These are phyloP conservation scores for Blastocystis sp. DNA, from an alignment of 352 stramenopile genomes.

Conservation along the genomic window DNA sequence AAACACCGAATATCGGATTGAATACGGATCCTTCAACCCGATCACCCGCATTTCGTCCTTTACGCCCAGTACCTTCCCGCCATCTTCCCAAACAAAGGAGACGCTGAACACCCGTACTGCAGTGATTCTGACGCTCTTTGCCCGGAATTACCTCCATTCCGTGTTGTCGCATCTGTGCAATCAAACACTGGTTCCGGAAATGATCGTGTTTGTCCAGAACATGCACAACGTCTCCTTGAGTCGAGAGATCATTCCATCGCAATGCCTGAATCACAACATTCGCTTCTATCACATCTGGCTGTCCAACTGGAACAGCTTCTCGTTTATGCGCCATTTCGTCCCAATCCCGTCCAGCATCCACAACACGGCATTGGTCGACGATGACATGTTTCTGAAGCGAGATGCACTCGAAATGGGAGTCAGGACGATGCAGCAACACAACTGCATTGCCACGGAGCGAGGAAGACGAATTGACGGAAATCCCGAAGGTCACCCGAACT, in stretches of 20 bases:
- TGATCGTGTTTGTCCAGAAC: slow-evolving; percentile 57
- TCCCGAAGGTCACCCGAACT: slow-evolving; percentile 16
- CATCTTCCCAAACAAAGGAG: too few relatives aligned
- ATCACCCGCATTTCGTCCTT: background rate
- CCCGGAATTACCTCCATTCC: background rate
- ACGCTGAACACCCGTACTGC: background rate
- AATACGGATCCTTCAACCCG: background rate
- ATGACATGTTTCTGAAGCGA: slow-evolving; percentile 27
- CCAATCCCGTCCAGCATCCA: background rate
- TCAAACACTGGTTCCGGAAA: background rate
- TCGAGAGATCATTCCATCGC: background rate
- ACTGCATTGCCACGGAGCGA: slow-evolving; percentile 15
- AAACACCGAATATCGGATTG: background rate
- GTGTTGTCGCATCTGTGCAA: slow-evolving; percentile 20
- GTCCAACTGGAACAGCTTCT: slow-evolving; percentile 61
- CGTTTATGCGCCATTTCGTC: slow-evolving; percentile 35
- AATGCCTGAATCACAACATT: background rate
- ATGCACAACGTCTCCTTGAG: background rate
- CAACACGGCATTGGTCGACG: slow-evolving; percentile 16
- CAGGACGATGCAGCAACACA: background rate
- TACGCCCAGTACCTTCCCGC: too few relatives aligned
- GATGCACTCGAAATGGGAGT: background rate
- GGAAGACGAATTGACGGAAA: background rate
- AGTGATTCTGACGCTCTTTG: slow-evolving; percentile 15
- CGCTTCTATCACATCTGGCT: slow-evolving; percentile 43